These are phyloP conservation scores for Paraglomus occultum DNA, from an alignment of 192 early-diverging fungal species.

Conservation along the genomic window DNA sequence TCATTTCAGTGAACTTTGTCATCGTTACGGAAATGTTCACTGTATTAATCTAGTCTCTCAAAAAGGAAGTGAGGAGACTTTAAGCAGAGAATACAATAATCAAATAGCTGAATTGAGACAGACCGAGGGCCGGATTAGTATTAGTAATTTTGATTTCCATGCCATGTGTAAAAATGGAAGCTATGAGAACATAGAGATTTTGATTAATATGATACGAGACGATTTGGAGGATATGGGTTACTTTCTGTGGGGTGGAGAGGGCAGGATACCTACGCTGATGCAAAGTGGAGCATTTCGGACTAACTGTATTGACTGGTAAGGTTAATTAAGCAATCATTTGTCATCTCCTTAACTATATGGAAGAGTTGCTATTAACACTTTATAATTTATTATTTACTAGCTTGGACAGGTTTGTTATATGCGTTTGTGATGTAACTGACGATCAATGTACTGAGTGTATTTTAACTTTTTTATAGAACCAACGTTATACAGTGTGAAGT, in stretches of 20 bases:
- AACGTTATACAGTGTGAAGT: conserved; percentile 88
- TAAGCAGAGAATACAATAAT: conserved; percentile 65
- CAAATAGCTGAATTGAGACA: conserved; percentile 47
- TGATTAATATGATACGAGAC: conserved; percentile 54
- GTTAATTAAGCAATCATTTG: not conserved
- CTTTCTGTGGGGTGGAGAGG: conserved; percentile 64
- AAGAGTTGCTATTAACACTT: not conserved
- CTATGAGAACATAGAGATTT: conserved; percentile 65
- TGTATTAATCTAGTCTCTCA: conserved; percentile 76
- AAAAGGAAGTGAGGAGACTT: conserved; percentile 68
- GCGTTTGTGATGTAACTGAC: too few species aligned
- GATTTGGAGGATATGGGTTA: conserved; percentile 62
- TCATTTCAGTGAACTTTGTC: conserved; percentile 71
- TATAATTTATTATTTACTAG: not conserved
- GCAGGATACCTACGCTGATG: conserved; percentile 51
- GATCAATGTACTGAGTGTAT: not conserved
- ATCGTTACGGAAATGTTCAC: conserved; percentile 72
- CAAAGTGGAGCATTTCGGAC: conserved; percentile 88
- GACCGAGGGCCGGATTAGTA: conserved; percentile 39
- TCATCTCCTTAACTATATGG: not conserved
- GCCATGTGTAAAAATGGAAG: conserved; percentile 72
- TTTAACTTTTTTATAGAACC: conserved; percentile 63
- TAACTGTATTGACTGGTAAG: conserved; percentile 86
- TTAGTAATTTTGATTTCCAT: conserved; percentile 85
- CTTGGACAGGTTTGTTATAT: conserved; percentile 20